phyloP scores from a whole-genome alignment of 257 asterid species.

The Vinca minor region DNA sequence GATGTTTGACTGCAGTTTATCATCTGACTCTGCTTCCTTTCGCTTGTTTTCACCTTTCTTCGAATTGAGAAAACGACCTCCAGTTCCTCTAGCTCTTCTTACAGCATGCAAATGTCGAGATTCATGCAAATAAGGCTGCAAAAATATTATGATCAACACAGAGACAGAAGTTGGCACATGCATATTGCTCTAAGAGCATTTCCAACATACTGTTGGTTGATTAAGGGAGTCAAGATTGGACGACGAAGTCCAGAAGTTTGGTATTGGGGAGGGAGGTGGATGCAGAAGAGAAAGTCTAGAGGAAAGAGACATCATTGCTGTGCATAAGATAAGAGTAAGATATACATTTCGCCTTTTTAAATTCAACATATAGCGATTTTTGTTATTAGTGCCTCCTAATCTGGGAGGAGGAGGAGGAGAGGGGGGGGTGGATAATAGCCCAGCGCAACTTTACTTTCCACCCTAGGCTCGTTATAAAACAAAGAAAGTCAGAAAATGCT shows the following conservation, averaged over 20 bases:
- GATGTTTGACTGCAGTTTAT: constrained; percentile 6
- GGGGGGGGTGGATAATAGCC: neutral
- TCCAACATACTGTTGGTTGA: neutral
- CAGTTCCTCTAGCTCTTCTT: constrained; percentile 74
- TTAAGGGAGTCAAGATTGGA: neutral
- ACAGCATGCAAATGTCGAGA: constrained; percentile 89
- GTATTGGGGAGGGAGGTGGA: neutral
- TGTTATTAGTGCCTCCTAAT: neutral
- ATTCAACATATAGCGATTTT: neutral
- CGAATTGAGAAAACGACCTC: constrained; percentile 73
- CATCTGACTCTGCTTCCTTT: neutral
- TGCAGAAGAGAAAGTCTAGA: neutral
- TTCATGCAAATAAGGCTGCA: constrained; percentile 95
- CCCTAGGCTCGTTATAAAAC: neutral
- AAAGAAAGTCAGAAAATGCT: neutral
- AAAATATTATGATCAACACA: neutral
- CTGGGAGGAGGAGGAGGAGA: neutral
- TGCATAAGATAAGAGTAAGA: neutral
- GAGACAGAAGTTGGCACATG: neutral
- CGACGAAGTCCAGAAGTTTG: neutral
- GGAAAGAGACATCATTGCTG: neutral
- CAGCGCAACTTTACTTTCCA: neutral
- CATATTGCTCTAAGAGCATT: neutral
- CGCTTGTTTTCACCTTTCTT: constrained; percentile 25
- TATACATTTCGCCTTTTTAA: neutral